A percentile compares a stretch with the other conserved stretches of the same genome.
These are phyloP conservation scores for Seiridium unicorne DNA, from an alignment of 2,329 filamentous ascomycete genomes.

Conservation along the genomic window DNA sequence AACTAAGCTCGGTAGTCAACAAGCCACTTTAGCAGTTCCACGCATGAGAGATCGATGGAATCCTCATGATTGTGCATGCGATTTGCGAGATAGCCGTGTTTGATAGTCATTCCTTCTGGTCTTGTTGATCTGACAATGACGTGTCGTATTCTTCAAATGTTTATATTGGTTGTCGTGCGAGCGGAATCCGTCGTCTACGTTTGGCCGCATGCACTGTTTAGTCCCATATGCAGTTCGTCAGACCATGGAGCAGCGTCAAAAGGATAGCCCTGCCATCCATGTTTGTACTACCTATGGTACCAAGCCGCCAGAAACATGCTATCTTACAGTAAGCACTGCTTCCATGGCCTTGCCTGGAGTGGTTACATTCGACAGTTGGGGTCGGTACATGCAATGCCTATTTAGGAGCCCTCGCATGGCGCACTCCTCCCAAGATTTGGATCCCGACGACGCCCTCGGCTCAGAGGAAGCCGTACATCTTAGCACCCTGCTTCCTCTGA, in stretches of 20 bases:
- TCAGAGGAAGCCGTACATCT: not conserved
- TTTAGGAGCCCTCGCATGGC: not conserved
- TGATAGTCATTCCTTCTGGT: not conserved
- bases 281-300: too few species aligned
- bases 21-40: not conserved
- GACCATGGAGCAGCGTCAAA: too few species aligned
- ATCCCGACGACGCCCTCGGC: not conserved
- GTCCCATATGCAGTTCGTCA: too few species aligned
- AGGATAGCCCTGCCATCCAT: too few species aligned
- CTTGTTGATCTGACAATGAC: not conserved
- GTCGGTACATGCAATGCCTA: not conserved
- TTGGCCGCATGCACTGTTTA: too few species aligned
- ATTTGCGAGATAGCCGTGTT: not conserved
- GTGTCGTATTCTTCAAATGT: not conserved
- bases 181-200: too few species aligned
- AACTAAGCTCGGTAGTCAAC: not conserved
- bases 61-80: not conserved
- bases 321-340: too few species aligned
- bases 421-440: too few species aligned
- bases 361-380: not conserved
- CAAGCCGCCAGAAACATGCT: too few species aligned
- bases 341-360: too few species aligned
- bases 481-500: conserved; percentile 2
- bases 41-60: too few species aligned
- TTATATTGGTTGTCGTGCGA: too few species aligned